These are phyloP conservation scores for Kwoniella dendrophila DNA, from an alignment of 768 basidiomycete genomes.

Conservation along the genomic window DNA sequence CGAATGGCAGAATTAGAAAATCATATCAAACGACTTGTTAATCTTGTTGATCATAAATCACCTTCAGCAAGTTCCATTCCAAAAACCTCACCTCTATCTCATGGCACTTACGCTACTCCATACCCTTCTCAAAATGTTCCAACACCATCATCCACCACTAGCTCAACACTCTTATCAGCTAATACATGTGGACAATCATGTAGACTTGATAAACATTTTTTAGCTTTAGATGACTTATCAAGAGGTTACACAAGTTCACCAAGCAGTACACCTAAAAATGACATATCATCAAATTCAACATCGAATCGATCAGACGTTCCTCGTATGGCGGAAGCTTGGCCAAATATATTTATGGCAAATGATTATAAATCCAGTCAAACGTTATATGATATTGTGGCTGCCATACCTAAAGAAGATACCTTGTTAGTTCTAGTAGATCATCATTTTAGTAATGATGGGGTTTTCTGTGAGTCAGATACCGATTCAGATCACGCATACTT, in stretches of 20 bases:
- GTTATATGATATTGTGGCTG: constrained; percentile 2
- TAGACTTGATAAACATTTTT: constrained; percentile 2
- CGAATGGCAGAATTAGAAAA: constrained; percentile 9
- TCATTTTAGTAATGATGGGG: constrained; percentile 4
- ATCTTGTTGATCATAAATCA: background rate
- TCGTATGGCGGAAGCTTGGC: background rate
- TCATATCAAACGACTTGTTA: constrained; percentile 5
- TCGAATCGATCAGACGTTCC: background rate
- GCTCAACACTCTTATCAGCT: background rate
- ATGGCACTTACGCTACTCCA: background rate
- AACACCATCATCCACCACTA: background rate
- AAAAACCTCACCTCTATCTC: background rate
- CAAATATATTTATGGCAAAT: background rate
- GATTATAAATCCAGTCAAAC: background rate
- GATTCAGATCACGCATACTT: too few species aligned
- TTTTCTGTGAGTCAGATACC: constrained; percentile 9
- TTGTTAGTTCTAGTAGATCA: constrained; percentile 6
- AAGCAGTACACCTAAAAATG: background rate
- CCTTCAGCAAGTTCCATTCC: background rate
- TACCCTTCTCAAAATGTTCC: background rate
- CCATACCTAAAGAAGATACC: background rate
- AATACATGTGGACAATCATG: too few species aligned
- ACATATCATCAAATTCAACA: background rate
- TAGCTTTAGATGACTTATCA: constrained; percentile 11
- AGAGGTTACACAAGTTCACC: background rate